Percentiles rank a stretch among this genome's conserved stretches.
phyloP scores from a whole-genome alignment of 2,329 filamentous ascomycete genomes.

The Ceratocystis destructans region DNA sequence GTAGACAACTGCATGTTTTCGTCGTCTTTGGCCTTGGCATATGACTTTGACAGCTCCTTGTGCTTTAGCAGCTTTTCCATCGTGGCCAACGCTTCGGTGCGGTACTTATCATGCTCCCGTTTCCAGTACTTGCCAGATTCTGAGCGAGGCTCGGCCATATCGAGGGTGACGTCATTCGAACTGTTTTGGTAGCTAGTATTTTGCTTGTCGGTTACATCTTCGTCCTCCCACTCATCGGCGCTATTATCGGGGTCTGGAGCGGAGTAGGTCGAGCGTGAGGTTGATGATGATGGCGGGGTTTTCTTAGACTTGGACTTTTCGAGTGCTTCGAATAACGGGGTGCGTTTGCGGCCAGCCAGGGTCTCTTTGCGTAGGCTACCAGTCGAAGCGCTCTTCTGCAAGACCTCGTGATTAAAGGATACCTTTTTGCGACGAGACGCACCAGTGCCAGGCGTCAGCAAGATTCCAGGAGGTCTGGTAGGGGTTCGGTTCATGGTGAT shows the following conservation, averaged over 20 bases:
- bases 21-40: conserved; percentile 61
- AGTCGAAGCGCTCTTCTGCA: conserved; percentile 29
- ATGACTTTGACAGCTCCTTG: conserved; percentile 66
- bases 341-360: conserved; percentile 24
- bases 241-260: conserved; percentile 22
- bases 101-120: conserved; percentile 59
- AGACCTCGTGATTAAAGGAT: conserved; percentile 47
- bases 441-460: conserved; percentile 50
- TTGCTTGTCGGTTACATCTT: conserved; percentile 26
- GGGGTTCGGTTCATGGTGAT: conserved; percentile 30
- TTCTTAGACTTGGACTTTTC: conserved; percentile 28
- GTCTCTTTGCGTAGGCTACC: conserved; percentile 27
- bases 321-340: conserved; percentile 33
- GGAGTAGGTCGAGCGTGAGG: conserved; percentile 16
- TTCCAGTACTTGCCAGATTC: conserved; percentile 72
- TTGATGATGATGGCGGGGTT: conserved; percentile 10
- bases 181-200: conserved; percentile 25
- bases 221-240: conserved; percentile 42
- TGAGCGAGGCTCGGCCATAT: conserved; percentile 60
- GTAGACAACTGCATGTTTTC: conserved; percentile 53
- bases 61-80: conserved; percentile 67
- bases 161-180: conserved; percentile 51
- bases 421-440: conserved; percentile 49
- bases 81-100: conserved; percentile 56
- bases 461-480: conserved; percentile 42